Base-by-base conservation (phyloP, 108 stramenopile species). In the Aurantiochytrium sp. region DNA sequence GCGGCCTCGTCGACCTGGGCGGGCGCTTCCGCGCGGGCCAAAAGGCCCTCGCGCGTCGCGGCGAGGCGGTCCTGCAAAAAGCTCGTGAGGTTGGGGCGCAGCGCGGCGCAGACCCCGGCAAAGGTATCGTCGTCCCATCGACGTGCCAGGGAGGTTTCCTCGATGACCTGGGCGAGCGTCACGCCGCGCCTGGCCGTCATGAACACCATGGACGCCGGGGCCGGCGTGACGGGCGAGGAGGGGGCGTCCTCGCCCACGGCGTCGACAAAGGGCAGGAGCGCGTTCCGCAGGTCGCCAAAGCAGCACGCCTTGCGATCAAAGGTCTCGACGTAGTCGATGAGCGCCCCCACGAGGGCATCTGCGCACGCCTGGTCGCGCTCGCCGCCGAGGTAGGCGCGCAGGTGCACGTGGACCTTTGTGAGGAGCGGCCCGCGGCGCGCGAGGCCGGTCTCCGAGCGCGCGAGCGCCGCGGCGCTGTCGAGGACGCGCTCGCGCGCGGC, bases 271-370 rank as follows among this genome's bases (percentile, higher is more conserved):
- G 59, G 59, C 34, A 65, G 19, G 2, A 81, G 73, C 0, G 45
- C 73, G 24, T 81, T 81, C 10, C 73, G 73, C 36, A 81, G 73
- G 45, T 81, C 73, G 39, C 73, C 73, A 81, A 81, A 81, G 45
- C 73, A 81, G 45, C 73, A 81, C 45, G 42, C n/a, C 45, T 81
- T 81, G 73, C 42, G 8, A 48, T 81, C 73, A 48, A 81, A 81
- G 19, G 73, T 30, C 42, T 48, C 42, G 27, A 81, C 1, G 24
- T 81, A 81, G 10, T 81, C 45, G 42, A 81, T 24, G 24, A 81
- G 0, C 12, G 39, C n/a, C 8, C 27, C 73, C 12, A 48, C 45
- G 3, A 81, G 45, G 21, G 17, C 73, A 1, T 81, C 27, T 12
- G 19, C 42, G 42, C 27, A 27, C 21, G 45, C 0, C 8, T 81